Conservation (phyloP, 305 asterid species). For the Fraxinus paxiana region DNA sequence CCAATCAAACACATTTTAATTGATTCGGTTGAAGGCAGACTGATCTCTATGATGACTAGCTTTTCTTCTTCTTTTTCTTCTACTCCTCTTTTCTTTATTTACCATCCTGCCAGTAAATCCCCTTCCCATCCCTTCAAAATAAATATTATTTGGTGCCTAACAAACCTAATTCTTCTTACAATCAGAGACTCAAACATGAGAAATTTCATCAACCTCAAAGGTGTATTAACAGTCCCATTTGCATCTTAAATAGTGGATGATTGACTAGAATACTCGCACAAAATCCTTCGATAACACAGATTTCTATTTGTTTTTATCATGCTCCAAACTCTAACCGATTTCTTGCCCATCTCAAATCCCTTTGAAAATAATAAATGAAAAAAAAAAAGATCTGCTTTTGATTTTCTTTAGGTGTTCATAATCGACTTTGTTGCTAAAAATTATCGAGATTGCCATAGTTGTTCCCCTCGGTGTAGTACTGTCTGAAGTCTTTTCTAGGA, state of each 20-base stretch:
- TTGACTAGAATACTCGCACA: not conserved
- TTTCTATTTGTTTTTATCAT: not conserved
- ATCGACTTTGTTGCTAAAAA: not conserved
- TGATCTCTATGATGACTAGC: not conserved
- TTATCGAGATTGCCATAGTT: not conserved
- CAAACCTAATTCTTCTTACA: not conserved
- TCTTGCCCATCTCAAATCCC: not conserved
- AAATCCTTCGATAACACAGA: not conserved
- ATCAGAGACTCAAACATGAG: not conserved
- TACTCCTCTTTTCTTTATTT: not conserved
- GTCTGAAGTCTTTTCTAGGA: not conserved
- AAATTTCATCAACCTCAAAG: not conserved
- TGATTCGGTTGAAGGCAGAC: not conserved
- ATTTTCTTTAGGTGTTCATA: not conserved
- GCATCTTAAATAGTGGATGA: not conserved
- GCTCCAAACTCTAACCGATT: not conserved
- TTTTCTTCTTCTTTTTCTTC: not conserved
- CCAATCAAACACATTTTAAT: not conserved
- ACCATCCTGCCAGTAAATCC: not conserved
- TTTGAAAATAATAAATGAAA: not conserved
- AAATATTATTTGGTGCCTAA: not conserved
- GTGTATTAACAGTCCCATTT: not conserved
- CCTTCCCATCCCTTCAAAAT: not conserved
- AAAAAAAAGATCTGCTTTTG: not conserved
- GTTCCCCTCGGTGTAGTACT: not conserved